Conservation (phyloP, 192 early-diverging fungal species). For the Linnemannia zychae region DNA sequence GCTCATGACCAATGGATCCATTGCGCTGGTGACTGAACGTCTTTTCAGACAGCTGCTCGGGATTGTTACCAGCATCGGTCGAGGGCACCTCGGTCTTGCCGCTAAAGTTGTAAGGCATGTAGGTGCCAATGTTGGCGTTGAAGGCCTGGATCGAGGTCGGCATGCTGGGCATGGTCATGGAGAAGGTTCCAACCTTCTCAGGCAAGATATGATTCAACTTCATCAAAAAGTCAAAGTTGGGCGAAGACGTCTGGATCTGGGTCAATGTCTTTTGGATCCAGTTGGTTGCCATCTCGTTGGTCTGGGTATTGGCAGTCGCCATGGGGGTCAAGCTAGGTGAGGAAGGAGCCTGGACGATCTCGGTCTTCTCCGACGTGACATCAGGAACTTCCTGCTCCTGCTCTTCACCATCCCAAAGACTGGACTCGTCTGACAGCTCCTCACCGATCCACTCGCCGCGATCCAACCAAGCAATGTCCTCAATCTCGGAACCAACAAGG, state of each 20-base stretch:
- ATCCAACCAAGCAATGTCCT: slow-evolving; percentile 41
- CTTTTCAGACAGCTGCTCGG: slow-evolving; percentile 28
- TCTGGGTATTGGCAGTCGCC: slow-evolving; percentile 40
- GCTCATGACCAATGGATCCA: slow-evolving; percentile 25
- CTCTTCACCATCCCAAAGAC: slow-evolving; percentile 34
- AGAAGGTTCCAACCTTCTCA: slow-evolving; percentile 51
- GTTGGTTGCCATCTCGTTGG: slow-evolving; percentile 46
- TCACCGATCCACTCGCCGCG: slow-evolving; percentile 54
- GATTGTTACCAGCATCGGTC: not conserved
- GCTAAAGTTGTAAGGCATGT: slow-evolving; percentile 55
- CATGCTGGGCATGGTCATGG: slow-evolving; percentile 56
- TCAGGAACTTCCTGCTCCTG: not conserved
- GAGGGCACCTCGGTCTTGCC: slow-evolving; percentile 32
- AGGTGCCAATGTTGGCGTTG: slow-evolving; percentile 52
- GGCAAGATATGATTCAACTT: slow-evolving; percentile 51
- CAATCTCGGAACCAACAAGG: slow-evolving; percentile 48
- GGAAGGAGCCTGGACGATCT: slow-evolving; percentile 46
- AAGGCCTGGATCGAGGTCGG: slow-evolving; percentile 51
- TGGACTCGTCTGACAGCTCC: slow-evolving; percentile 45
- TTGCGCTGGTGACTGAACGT: slow-evolving; percentile 17
- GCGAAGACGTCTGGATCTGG: slow-evolving; percentile 55
- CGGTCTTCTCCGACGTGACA: slow-evolving; percentile 3
- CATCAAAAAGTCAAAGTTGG: slow-evolving; percentile 49
- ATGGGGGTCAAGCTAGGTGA: slow-evolving; percentile 44
- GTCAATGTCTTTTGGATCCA: slow-evolving; percentile 61